Percentiles rank a stretch among this genome's conserved stretches.
phyloP scores from a whole-genome alignment of 192 early-diverging fungal species.

The Backusella morwellensis region DNA sequence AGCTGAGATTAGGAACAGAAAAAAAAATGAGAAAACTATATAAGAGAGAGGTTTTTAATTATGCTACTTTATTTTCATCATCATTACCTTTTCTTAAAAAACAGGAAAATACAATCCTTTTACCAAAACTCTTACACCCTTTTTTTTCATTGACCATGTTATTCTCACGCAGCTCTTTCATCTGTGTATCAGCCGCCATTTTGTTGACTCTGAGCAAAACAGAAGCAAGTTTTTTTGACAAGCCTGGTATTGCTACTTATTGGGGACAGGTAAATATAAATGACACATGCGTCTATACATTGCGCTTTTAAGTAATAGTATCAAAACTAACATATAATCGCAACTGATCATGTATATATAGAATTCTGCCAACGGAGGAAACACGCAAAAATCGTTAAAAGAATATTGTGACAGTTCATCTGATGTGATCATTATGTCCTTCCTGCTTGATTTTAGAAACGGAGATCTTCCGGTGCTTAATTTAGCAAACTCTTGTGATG shows the following conservation, averaged over 20 bases:
- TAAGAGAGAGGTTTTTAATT: background rate
- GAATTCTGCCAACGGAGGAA: slow-evolving; percentile 16
- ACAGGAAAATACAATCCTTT: background rate
- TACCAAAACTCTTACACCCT: background rate
- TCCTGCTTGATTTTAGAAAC: slow-evolving; percentile 58
- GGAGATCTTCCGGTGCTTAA: slow-evolving; percentile 62
- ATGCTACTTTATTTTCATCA: background rate
- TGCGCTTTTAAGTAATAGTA: background rate
- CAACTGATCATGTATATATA: slow-evolving; percentile 1
- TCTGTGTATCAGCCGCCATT: background rate
- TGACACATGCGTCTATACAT: background rate
- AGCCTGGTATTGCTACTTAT: background rate
- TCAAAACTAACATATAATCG: background rate
- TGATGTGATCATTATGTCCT: slow-evolving; percentile 59
- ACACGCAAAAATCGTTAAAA: slow-evolving; percentile 31
- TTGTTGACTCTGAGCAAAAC: background rate
- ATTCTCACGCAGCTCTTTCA: background rate
- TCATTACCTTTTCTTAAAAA: background rate
- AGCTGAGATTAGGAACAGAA: background rate
- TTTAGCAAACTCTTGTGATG: slow-evolving; percentile 67
- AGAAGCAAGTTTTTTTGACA: slow-evolving; percentile 2
- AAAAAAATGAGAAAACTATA: background rate
- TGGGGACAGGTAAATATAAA: slow-evolving; percentile 3
- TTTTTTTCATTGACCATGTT: background rate
- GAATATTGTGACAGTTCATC: slow-evolving; percentile 57